Conservation (phyloP, 2,329 filamentous ascomycete genomes). For the Aspergillus sp. region DNA sequence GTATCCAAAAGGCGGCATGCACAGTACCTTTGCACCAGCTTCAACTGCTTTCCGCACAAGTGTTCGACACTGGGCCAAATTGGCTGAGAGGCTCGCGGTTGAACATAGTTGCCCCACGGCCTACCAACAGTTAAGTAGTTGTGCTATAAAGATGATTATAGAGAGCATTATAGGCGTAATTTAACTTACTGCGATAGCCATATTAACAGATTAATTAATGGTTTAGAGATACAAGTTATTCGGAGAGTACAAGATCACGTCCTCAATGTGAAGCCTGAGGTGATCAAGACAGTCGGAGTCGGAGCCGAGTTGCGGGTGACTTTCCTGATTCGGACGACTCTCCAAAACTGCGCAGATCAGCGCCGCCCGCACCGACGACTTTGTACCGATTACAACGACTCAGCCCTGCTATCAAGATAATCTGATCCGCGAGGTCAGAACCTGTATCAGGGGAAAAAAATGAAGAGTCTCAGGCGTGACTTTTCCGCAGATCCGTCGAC, state of each 20-base stretch:
- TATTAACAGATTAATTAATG: constrained; percentile 5
- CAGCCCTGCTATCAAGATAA: constrained; percentile 7
- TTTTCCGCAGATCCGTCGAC: constrained; percentile 54
- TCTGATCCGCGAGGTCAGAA: constrained; percentile 12
- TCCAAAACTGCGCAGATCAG: constrained; percentile 13
- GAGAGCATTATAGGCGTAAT: too few relatives aligned
- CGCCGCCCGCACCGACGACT: constrained; percentile 13
- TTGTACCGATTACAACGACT: constrained; percentile 22
- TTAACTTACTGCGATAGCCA: constrained; percentile 30
- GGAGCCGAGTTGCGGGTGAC: constrained; percentile 19
- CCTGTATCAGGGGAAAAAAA: constrained; percentile 29
- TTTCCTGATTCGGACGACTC: constrained; percentile 22
- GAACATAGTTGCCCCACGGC: constrained; percentile 89
- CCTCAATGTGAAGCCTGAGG: not conserved
- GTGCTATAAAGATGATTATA: not conserved
- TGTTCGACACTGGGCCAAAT: constrained; percentile 73
- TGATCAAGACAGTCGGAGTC: not conserved
- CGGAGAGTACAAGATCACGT: not conserved
- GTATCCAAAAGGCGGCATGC: not conserved
- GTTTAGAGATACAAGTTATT: not conserved
- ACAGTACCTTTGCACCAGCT: constrained; percentile 71
- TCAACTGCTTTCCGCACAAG: constrained; percentile 71
- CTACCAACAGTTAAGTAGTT: constrained; percentile 45
- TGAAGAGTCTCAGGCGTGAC: constrained; percentile 64
- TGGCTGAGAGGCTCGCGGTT: constrained; percentile 73